Conservation (phyloP, 148 eudicot species). For the Camellia granthamiana region DNA sequence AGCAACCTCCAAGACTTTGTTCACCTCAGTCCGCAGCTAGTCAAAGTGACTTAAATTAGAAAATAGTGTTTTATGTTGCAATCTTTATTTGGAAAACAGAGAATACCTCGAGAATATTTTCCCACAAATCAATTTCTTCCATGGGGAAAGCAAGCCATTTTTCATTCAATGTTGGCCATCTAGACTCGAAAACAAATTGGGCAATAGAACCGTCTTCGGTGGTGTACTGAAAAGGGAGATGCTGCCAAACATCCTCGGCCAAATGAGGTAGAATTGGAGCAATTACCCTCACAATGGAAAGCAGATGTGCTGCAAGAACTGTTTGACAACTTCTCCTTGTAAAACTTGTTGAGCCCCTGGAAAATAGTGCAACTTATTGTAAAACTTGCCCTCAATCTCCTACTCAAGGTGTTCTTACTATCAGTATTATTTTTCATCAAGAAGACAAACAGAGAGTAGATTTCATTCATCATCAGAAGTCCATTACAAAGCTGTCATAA, state of each 20-base stretch:
- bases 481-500: no score
- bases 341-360: slow-evolving; percentile 70
- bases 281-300: slow-evolving; percentile 62
- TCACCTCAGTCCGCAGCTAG: slow-evolving; percentile 96
- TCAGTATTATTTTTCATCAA: background rate
- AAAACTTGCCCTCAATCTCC: background rate
- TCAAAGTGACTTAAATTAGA: background rate
- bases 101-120: slow-evolving; percentile 79
- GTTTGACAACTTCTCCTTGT: slow-evolving; percentile 95
- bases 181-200: slow-evolving; percentile 74
- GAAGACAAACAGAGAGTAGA: no score
- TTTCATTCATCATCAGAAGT: no score
- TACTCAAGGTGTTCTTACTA: background rate
- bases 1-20: slow-evolving; percentile 85
- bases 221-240: slow-evolving; percentile 69
- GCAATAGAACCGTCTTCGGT: slow-evolving; percentile 62
- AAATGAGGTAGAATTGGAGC: slow-evolving; percentile 97
- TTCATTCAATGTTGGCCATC: slow-evolving; percentile 73
- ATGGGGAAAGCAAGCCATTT: slow-evolving; percentile 68
- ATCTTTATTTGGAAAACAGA: background rate
- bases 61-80: background rate
- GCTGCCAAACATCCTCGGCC: slow-evolving; percentile 97
- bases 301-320: slow-evolving; percentile 86
- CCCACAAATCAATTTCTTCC: slow-evolving; percentile 74
- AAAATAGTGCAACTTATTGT: slow-evolving; percentile 6